phyloP scores from a whole-genome alignment of 345 rosid species.

The Chamaenerion angustifolium region DNA sequence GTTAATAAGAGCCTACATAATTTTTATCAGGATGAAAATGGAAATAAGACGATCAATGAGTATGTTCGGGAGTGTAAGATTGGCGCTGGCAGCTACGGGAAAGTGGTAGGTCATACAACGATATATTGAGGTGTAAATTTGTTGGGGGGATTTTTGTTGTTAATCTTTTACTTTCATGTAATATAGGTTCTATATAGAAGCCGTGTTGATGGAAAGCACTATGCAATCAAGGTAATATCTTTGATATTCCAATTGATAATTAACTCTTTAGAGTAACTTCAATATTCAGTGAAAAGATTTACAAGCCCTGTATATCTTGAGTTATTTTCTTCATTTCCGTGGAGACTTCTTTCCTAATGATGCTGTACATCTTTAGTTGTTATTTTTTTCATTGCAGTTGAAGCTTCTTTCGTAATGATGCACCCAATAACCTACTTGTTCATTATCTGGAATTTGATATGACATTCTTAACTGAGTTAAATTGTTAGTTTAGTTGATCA shows the following conservation, averaged over 20 bases:
- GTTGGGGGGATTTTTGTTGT: slow-evolving; percentile 3
- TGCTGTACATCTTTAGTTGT: too few species aligned
- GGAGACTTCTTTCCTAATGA: slow-evolving; percentile 1
- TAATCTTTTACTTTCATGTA: slow-evolving; percentile 10
- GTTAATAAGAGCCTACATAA: not conserved
- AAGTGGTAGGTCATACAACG: slow-evolving; percentile 64
- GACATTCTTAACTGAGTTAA: too few species aligned
- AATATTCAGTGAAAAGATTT: not conserved
- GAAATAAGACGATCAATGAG: slow-evolving; percentile 78
- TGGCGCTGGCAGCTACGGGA: slow-evolving; percentile 98
- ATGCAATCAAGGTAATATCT: slow-evolving; percentile 77
- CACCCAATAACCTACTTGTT: too few species aligned
- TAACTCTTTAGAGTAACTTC: too few species aligned
- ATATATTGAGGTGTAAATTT: slow-evolving; percentile 4
- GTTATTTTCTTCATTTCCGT: too few species aligned
- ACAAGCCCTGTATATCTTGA: not conserved
- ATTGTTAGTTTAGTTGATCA: too few species aligned
- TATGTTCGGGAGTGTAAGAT: slow-evolving; percentile 70
- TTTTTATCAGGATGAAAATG: slow-evolving; percentile 69
- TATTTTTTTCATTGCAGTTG: too few species aligned
- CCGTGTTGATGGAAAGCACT: slow-evolving; percentile 57
- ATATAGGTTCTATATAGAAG: slow-evolving; percentile 73
- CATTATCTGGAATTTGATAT: too few species aligned
- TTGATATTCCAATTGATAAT: not conserved
- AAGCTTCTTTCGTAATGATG: too few species aligned